A percentile compares a stretch with the other conserved stretches of the same genome.
Evolutionary conservation across 2,329 filamentous ascomycete genomes (phyloP).

Genomic region (Lecanoromycetidae sp.): DNA sequence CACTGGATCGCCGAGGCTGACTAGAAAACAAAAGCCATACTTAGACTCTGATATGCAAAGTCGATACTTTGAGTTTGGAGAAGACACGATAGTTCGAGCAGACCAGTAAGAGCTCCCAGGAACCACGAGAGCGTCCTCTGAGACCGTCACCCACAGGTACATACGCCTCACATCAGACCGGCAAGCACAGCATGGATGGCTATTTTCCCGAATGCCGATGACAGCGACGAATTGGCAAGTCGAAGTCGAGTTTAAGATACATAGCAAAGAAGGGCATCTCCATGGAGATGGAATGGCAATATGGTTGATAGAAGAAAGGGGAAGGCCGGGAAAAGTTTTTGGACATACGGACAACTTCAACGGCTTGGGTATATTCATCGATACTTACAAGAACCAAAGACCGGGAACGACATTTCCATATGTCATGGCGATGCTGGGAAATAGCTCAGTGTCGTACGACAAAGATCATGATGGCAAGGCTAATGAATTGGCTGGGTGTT

Average conservation of each 20-base stretch:
- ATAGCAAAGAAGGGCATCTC: constrained; percentile 74
- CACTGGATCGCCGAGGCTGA: constrained; percentile 16
- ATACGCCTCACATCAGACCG: constrained; percentile 85
- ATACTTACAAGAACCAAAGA: constrained; percentile 99
- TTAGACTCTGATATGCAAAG: constrained; percentile 96
- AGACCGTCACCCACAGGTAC: constrained; percentile 47
- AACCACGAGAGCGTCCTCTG: not conserved
- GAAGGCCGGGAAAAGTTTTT: constrained; percentile 69
- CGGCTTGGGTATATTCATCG: constrained; percentile 87
- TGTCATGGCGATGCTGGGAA: constrained; percentile 96
- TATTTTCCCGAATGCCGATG: constrained; percentile 85
- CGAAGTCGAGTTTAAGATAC: constrained; percentile 88
- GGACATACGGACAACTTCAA: constrained; percentile 81
- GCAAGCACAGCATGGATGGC: constrained; percentile 80
- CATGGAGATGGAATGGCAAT: constrained; percentile 95
- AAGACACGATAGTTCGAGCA: constrained; percentile 72
- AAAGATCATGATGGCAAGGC: constrained; percentile 89
- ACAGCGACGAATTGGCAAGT: constrained; percentile 97
- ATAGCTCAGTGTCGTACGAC: constrained; percentile 80
- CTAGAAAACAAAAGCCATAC: constrained; percentile 55
- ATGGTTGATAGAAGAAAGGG: constrained; percentile 94
- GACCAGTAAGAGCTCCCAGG: constrained; percentile 37
- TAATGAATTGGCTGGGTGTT: constrained; percentile 88
- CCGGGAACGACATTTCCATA: constrained; percentile 93
- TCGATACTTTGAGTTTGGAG: constrained; percentile 98